phyloP scores from a whole-genome alignment of 306 rosid genomes.

The Rosa lucieae region DNA sequence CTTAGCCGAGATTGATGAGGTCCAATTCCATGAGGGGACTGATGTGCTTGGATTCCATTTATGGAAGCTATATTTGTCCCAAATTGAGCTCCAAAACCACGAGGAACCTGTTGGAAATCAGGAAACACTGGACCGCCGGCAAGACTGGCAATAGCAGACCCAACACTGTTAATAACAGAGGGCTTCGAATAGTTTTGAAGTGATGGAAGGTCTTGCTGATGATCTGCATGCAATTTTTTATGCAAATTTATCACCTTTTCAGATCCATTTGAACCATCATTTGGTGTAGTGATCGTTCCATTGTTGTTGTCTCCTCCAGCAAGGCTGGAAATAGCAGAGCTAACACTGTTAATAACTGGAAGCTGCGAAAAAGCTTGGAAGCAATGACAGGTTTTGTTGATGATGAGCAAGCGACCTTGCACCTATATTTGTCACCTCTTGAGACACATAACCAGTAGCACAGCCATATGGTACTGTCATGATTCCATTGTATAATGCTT shows the following conservation, averaged over 20 bases:
- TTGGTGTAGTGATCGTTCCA: neutral
- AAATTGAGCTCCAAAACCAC: neutral
- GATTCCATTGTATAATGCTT: neutral
- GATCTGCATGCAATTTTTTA: neutral
- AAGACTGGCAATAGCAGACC: neutral
- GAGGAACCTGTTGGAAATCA: neutral
- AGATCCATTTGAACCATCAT: neutral
- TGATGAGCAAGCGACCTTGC: neutral
- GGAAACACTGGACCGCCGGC: neutral
- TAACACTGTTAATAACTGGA: neutral
- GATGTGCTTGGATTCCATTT: neutral
- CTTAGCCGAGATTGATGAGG: neutral
- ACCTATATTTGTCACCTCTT: neutral
- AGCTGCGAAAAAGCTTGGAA: neutral
- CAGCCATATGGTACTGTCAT: neutral
- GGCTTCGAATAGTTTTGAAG: neutral
- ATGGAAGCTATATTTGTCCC: neutral
- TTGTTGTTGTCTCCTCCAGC: neutral
- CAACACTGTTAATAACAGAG: neutral
- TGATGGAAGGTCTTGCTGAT: neutral
- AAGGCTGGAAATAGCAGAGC: neutral
- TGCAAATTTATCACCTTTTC: neutral
- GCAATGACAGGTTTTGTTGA: neutral
- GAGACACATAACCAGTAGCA: neutral
- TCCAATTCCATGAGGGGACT: neutral